phyloP scores from a whole-genome alignment of 179 eudicot species.

The Silene noctiflora region DNA sequence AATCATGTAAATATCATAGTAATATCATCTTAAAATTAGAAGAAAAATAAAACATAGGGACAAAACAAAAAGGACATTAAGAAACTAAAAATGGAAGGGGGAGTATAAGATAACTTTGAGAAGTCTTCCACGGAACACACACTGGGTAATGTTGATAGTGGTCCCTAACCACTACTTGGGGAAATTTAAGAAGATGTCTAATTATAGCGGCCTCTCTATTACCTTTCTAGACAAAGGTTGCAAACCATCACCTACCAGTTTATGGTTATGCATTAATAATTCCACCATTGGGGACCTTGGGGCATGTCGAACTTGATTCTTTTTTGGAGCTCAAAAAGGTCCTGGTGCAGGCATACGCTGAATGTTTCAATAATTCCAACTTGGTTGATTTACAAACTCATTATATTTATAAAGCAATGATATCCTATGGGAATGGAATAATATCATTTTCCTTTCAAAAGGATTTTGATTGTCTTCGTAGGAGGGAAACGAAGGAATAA shows the following conservation, averaged over 20 bases:
- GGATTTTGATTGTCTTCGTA: no score
- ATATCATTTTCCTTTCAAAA: no score
- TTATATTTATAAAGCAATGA: no score
- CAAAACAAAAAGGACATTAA: no score
- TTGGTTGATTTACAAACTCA: no score
- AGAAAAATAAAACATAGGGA: no score
- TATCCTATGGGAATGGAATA: no score
- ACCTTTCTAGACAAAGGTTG: not conserved
- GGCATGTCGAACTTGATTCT: not conserved
- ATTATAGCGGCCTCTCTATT: no score
- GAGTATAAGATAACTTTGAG: not conserved
- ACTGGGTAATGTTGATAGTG: not conserved
- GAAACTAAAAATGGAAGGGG: no score
- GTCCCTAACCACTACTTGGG: not conserved
- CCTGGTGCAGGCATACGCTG: not conserved
- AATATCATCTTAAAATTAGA: no score
- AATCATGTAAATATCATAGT: no score
- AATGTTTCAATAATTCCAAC: not conserved
- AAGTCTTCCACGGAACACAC: not conserved
- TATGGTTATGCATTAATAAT: not conserved
- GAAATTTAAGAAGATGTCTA: not conserved
- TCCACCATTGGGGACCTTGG: not conserved
- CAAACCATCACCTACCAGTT: not conserved
- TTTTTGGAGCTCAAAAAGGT: not conserved
- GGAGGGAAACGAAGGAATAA: no score